Evolutionary conservation across 2,329 filamentous ascomycete species (phyloP).

Genomic region (Aspergillus flavus): DNA sequence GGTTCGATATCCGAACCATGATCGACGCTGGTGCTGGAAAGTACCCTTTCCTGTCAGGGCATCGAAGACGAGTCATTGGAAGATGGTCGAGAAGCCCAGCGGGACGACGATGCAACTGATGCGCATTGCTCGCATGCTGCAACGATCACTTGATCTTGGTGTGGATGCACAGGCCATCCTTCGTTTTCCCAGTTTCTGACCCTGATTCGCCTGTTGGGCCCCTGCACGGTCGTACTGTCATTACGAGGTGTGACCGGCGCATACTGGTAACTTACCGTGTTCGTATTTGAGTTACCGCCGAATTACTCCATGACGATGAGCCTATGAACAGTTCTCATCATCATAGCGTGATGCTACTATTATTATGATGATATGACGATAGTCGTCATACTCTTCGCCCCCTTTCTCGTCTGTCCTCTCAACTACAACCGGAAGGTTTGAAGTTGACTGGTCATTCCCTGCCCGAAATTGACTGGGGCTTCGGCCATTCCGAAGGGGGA

Average conservation of each 20-base stretch:
- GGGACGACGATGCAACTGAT: conserved; percentile 30
- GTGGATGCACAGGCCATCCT: conserved; percentile 33
- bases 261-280: conserved; percentile 33
- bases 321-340: conserved; percentile 14
- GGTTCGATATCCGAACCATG: conserved; percentile 35
- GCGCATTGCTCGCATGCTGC: conserved; percentile 56
- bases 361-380: neutral
- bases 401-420: neutral
- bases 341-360: neutral
- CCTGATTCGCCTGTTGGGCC: conserved; percentile 4
- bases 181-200: conserved; percentile 12
- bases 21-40: conserved; percentile 33
- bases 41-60: conserved; percentile 22
- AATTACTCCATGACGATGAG: conserved; percentile 10
- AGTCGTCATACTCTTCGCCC: conserved; percentile 1
- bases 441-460: conserved; percentile 11
- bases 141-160: conserved; percentile 62
- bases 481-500: conserved; percentile 17
- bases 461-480: conserved; percentile 4
- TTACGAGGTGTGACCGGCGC: conserved; percentile 25
- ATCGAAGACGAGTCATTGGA: conserved; percentile 25
- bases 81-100: conserved; percentile 7
- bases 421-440: conserved; percentile 4
- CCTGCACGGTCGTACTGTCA: conserved; percentile 18
- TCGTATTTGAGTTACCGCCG: conserved; percentile 32